These are phyloP conservation scores for Neurospora sp. DNA, from an alignment of 2,329 filamentous ascomycete species.

Conservation along the genomic window DNA sequence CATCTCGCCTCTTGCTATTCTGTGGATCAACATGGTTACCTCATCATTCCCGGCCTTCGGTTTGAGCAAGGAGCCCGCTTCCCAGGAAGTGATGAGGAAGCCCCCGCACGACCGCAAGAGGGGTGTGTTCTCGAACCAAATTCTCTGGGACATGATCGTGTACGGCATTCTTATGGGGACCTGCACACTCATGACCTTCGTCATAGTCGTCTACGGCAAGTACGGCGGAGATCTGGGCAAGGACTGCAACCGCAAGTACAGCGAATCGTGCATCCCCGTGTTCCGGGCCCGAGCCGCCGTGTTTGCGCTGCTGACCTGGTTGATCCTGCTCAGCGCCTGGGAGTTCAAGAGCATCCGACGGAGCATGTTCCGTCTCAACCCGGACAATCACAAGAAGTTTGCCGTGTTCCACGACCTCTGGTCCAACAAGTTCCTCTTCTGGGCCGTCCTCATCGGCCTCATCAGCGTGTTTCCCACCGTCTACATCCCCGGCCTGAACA, in stretches of 20 bases:
- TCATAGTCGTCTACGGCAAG: slow-evolving; percentile 51
- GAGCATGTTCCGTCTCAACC: slow-evolving; percentile 59
- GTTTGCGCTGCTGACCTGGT: slow-evolving; percentile 64
- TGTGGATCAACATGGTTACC: slow-evolving; percentile 94
- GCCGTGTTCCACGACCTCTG: slow-evolving; percentile 54
- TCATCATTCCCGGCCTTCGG: slow-evolving; percentile 83
- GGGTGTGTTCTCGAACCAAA: slow-evolving; percentile 69
- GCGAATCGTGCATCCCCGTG: slow-evolving; percentile 45
- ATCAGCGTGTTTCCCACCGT: slow-evolving; percentile 56
- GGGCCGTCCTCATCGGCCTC: slow-evolving; percentile 50
- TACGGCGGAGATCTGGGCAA: slow-evolving; percentile 45
- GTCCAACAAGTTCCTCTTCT: slow-evolving; percentile 61
- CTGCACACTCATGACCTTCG: slow-evolving; percentile 55
- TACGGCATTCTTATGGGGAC: slow-evolving; percentile 71
- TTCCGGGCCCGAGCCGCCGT: slow-evolving; percentile 63
- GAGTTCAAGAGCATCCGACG: slow-evolving; percentile 66
- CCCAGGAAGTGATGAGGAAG: slow-evolving; percentile 66
- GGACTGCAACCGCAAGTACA: slow-evolving; percentile 53
- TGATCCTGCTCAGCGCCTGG: slow-evolving; percentile 66
- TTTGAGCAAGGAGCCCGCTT: slow-evolving; percentile 67
- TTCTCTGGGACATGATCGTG: slow-evolving; percentile 69
- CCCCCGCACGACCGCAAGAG: slow-evolving; percentile 60
- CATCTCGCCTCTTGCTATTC: slow-evolving; percentile 72
- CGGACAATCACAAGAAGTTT: slow-evolving; percentile 38
- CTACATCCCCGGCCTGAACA: slow-evolving; percentile 65